Conservation (phyloP, 768 basidiomycete genomes). For the Fibroporia radiculosa region DNA sequence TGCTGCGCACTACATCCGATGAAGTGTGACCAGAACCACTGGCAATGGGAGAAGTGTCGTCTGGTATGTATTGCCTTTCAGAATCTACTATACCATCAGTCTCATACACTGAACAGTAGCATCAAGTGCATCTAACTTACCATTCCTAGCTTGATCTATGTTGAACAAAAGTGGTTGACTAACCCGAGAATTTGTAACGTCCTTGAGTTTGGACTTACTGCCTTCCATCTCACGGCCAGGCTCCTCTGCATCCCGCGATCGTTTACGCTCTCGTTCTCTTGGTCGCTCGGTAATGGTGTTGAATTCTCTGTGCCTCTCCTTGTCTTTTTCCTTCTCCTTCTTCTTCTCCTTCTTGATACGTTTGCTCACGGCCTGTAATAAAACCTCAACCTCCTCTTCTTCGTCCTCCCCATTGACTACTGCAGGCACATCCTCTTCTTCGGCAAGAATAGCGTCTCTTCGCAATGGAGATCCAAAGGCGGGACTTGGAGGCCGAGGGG, state of each 20-base stretch:
- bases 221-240: conserved; percentile 26
- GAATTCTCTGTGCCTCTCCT: conserved; percentile 22
- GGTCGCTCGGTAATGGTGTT: conserved; percentile 13
- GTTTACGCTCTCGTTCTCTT: conserved; percentile 32
- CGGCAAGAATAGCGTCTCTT: conserved; percentile 46
- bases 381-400: conserved; percentile 29
- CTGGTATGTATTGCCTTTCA: conserved; percentile 29
- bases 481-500: conserved; percentile 56
- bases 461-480: conserved; percentile 58
- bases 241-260: conserved; percentile 27
- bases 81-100: conserved; percentile 20
- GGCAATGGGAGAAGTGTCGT: conserved; percentile 25
- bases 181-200: conserved; percentile 54
- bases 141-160: conserved; percentile 30
- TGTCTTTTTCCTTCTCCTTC: conserved; percentile 23
- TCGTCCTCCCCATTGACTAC: conserved; percentile 25
- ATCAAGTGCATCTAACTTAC: conserved; percentile 22
- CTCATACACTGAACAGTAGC: neutral
- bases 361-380: conserved; percentile 29
- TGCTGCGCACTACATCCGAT: conserved; percentile 28
- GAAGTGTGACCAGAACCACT: conserved; percentile 30
- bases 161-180: conserved; percentile 24
- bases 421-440: conserved; percentile 47
- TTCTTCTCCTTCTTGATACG: conserved; percentile 46
- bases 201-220: conserved; percentile 48